phyloP scores from a whole-genome alignment of 345 rosid genomes.

The Populus alba region DNA sequence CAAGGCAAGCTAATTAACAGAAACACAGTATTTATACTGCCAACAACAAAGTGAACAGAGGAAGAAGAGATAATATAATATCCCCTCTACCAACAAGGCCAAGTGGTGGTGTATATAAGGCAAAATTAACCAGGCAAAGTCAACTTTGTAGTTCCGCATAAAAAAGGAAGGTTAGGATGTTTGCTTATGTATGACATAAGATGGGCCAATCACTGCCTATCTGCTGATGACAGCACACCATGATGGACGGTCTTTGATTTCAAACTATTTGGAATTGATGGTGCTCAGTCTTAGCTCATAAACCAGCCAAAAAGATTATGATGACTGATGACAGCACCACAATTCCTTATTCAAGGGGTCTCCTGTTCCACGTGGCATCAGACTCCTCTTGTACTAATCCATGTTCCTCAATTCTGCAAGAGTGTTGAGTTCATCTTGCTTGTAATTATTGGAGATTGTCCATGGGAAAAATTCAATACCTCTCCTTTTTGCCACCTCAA shows the following conservation, averaged over 20 bases:
- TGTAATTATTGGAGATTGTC: background rate
- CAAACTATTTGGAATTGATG: background rate
- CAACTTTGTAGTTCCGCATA: conserved; percentile 6
- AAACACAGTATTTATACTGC: background rate
- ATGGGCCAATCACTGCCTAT: background rate
- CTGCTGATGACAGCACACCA: background rate
- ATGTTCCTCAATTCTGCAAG: background rate
- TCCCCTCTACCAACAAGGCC: background rate
- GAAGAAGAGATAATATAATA: background rate
- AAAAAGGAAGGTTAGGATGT: background rate
- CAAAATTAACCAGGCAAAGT: background rate
- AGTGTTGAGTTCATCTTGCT: background rate
- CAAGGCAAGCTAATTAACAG: background rate
- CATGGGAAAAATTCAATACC: background rate
- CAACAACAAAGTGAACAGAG: background rate
- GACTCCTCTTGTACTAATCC: background rate
- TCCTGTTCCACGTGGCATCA: background rate
- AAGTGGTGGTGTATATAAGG: conserved; percentile 3
- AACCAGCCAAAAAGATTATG: background rate
- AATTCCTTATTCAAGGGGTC: background rate
- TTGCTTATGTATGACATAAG: background rate
- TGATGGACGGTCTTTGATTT: background rate
- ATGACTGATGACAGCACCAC: background rate
- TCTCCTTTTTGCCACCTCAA: background rate
- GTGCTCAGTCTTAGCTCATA: background rate